phyloP scores from a whole-genome alignment of 108 stramenopile genomes.

The Poteriospumella lacustris region DNA sequence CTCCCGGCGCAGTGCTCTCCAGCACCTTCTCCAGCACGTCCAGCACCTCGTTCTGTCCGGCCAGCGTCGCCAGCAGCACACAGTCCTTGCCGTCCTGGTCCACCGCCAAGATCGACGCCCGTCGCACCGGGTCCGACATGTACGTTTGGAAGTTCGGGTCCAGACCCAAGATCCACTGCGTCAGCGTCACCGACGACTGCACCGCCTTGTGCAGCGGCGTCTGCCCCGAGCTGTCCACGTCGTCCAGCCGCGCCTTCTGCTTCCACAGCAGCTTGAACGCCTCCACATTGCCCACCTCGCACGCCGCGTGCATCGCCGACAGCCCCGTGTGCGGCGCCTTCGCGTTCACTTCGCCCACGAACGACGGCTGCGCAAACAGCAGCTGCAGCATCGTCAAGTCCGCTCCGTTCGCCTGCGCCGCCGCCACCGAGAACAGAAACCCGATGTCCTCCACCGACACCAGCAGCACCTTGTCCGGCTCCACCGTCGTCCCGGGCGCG shows the following conservation, averaged over 20 bases:
- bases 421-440: neutral
- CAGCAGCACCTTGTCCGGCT: neutral
- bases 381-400: neutral
- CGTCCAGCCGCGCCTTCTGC: neutral
- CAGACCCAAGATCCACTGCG: neutral
- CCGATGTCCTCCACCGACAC: neutral
- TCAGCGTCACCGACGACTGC: neutral
- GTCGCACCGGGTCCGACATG: neutral
- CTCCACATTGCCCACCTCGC: conserved; percentile 9
- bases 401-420: neutral
- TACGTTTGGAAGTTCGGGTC: neutral
- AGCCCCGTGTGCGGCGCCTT: neutral
- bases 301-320: neutral
- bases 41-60: neutral
- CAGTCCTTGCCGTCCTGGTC: conserved; percentile 17
- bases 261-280: neutral
- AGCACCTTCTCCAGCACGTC: neutral
- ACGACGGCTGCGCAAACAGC: neutral
- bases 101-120: neutral
- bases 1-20: no score
- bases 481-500: neutral
- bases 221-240: neutral
- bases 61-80: neutral
- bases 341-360: neutral
- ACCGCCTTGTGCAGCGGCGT: conserved; percentile 7